A percentile compares a stretch with the other conserved stretches of the same genome.
These are phyloP conservation scores for Ascosphaera acerosa DNA, from an alignment of 2,329 filamentous ascomycete genomes.

Conservation along the genomic window DNA sequence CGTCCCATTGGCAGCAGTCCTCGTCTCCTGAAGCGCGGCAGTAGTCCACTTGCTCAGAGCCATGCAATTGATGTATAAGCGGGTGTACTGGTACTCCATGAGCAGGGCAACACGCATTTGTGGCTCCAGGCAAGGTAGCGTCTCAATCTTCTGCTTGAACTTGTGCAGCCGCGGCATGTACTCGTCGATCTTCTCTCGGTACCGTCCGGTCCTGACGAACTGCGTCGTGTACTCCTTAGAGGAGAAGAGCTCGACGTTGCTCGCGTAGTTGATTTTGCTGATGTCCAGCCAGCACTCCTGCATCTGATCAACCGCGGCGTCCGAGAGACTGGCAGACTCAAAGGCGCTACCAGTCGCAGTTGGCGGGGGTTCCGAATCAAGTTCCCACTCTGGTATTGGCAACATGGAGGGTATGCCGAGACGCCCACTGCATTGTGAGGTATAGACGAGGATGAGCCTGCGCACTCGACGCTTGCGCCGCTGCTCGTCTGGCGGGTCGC, in stretches of 20 bases:
- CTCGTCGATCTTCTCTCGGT: slow-evolving; percentile 54
- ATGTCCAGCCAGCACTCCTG: slow-evolving; percentile 83
- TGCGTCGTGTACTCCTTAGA: slow-evolving; percentile 71
- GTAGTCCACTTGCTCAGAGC: slow-evolving; percentile 74
- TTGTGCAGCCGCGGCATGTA: slow-evolving; percentile 54
- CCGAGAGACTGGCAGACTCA: slow-evolving; percentile 6
- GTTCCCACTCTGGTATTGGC: slow-evolving; percentile 26
- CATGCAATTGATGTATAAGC: slow-evolving; percentile 79
- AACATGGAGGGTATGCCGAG: slow-evolving; percentile 89
- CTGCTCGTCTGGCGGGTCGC: slow-evolving; percentile 30
- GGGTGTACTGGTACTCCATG: slow-evolving; percentile 88
- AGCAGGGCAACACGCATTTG: slow-evolving; percentile 50
- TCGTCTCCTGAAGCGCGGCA: slow-evolving; percentile 24
- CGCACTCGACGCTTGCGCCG: slow-evolving; percentile 64
- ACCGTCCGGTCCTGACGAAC: slow-evolving; percentile 65
- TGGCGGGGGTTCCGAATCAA: slow-evolving; percentile 13
- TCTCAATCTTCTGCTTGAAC: slow-evolving; percentile 64
- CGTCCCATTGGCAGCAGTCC: slow-evolving; percentile 7
- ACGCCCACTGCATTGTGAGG: slow-evolving; percentile 78
- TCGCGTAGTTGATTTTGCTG: slow-evolving; percentile 73
- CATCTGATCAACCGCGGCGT: slow-evolving; percentile 28
- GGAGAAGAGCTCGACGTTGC: slow-evolving; percentile 69
- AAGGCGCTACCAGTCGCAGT: slow-evolving; percentile 7
- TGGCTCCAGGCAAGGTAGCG: slow-evolving; percentile 32
- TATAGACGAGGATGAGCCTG: slow-evolving; percentile 66